Base-by-base conservation (phyloP, 192 early-diverging fungal genomes). In the Backusella tuberculispora region DNA sequence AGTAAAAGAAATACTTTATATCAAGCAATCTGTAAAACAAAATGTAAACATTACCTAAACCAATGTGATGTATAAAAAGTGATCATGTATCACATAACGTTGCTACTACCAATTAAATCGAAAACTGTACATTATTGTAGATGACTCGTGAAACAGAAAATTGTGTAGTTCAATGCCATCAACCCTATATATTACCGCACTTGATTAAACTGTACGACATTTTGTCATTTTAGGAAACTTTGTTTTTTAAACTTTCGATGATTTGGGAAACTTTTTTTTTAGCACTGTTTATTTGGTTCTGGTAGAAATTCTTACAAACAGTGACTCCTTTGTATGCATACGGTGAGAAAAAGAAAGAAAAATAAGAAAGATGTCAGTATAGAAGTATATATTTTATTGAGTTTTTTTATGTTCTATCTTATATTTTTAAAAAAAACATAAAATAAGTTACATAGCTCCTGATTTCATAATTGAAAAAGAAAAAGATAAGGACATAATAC, bases 171-270 rank as follows among this genome's bases (percentile, higher is more conserved):
- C 53, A 60, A 60, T 60, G 53, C 53, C 53, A 19, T 60, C 53
- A 60, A 60, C 21, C 24, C 21, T 60, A 24, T 60, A 12, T 13
- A 60, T 60, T 26, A 60, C 53, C 53, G 53, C 53, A 60, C 53
- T 60, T 60, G 53, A 60, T 60, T 60, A 60, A 60, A 60, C 53
- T 26, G 53, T 60, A 60, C 53, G 53, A 60, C 53, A 26, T 19
- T 60, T 60, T 60, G 53, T 60, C 53, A 60, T 60, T 60, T 60
- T 60, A 60, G 53, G 53, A 60, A 60, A 60, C 53, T 60, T 60
- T 60, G 21, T 60, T 60, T 60, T 53, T 60, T 60, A 60, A 60
- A 60, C 53, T 60, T 60, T 60, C 53, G 53, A 60, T 60, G 53
- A 17, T 19, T 53, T 53, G 50, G 53, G 24, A 60, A 60, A 24